Evolutionary conservation across 768 basidiomycete genomes (phyloP), one percentile per base, ranked within the genome.

Genomic region (Coprinopsis sp.): DNA sequence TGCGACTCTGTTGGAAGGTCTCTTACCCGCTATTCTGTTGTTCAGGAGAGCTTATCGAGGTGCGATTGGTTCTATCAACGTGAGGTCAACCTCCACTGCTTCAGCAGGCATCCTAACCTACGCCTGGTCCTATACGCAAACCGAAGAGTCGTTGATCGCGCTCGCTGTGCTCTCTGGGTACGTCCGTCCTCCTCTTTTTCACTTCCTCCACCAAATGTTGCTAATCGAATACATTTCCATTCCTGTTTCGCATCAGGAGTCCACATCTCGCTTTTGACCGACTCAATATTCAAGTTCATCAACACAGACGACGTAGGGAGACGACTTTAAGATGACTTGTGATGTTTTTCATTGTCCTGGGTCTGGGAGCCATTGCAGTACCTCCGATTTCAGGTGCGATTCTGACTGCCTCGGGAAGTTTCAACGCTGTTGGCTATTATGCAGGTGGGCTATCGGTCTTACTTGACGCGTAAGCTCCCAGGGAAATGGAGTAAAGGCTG

Each of bases 331-430:
- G n/a, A n/a, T n/a, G n/a, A n/a, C 64, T 75, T 0, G 86, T 87
- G 5, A 79, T 86, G 71, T 77, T 76, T 49, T 67, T 82, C 60
- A 82, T 74, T 24, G 69, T 84, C 40, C 47, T 78, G 19, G 72
- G 85, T 0, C 30, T 87, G 14, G 84, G 83, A 6, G 82, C 81
- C 0, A 66, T 88, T 3, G 72, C 71, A 0, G 87, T 87, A 0
- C 83, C 84, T 2, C 87, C 87, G 1, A 82, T 87, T 49, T 84
- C 84, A 6, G 87, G 87, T 1, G 81, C 81, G 0, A 84, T 89
- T 53, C 72, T 74, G 42, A 59, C 58, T 0, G 67, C 72, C 0
- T 76, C 80, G 2, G 74, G 72, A 2, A 70, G 71, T 0, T 90
- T 77, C 54, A 64, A 70, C 30, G 67, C 56, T 2, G 78, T 81